These are phyloP conservation scores for Flagelloscypha sp. DNA, from an alignment of 768 basidiomycete genomes.

Conservation along the genomic window DNA sequence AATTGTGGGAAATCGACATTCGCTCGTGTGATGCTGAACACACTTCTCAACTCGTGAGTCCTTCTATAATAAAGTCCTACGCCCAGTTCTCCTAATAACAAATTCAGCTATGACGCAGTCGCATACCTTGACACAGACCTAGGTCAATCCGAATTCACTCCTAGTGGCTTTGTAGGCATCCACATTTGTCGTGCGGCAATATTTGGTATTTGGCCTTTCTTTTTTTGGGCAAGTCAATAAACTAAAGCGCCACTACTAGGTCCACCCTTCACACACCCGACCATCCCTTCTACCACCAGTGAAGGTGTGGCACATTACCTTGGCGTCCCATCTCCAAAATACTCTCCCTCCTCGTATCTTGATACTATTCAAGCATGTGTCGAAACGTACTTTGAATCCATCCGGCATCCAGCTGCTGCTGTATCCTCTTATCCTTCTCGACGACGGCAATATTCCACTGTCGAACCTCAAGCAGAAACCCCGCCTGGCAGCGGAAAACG, in stretches of 20 bases:
- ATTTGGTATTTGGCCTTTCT: conserved; percentile 46
- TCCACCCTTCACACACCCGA: conserved; percentile 82
- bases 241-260: conserved; percentile 33
- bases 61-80: not conserved
- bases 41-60: conserved; percentile 48
- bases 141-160: conserved; percentile 91
- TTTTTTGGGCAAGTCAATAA: not conserved
- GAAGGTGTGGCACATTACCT: conserved; percentile 88
- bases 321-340: conserved; percentile 69
- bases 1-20: conserved; percentile 89
- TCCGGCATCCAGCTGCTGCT: conserved; percentile 39
- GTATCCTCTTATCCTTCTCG: conserved; percentile 13
- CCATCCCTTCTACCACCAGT: conserved; percentile 50
- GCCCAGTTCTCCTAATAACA: conserved; percentile 2
- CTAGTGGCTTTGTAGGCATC: conserved; percentile 77
- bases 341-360: conserved; percentile 72
- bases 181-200: conserved; percentile 58
- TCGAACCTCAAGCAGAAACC: conserved; percentile 38
- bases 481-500: no score
- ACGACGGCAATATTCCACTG: conserved; percentile 22
- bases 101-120: conserved; percentile 60
- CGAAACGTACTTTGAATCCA: conserved; percentile 58
- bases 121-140: conserved; percentile 90
- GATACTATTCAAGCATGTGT: conserved; percentile 58
- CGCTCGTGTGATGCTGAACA: conserved; percentile 64